phyloP scores from a whole-genome alignment of 495 filamentous ascomycete species.

The Neurospora hispaniola region DNA sequence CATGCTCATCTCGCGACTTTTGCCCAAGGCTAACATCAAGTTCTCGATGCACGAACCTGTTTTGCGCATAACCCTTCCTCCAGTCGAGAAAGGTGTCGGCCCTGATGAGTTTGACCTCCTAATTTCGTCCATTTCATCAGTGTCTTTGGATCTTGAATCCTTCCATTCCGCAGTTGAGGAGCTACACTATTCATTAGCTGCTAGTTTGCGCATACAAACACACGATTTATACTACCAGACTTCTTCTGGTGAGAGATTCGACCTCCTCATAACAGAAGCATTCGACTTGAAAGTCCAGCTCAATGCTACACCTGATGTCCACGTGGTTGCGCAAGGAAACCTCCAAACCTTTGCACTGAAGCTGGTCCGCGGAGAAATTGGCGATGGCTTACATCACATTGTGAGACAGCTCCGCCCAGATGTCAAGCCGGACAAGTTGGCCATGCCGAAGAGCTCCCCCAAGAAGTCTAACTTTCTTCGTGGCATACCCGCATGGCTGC shows the following conservation, averaged over 20 bases:
- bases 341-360: constrained; percentile 80
- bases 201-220: constrained; percentile 70
- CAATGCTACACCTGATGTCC: constrained; percentile 75
- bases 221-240: constrained; percentile 97
- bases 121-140: constrained; percentile 84
- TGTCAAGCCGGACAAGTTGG: constrained; percentile 51
- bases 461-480: constrained; percentile 59
- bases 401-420: constrained; percentile 59
- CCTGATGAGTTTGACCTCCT: constrained; percentile 82
- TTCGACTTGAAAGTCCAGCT: constrained; percentile 78
- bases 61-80: constrained; percentile 73
- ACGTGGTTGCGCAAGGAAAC: constrained; percentile 67
- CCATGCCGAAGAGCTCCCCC: constrained; percentile 31
- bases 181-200: constrained; percentile 72
- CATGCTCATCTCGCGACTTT: constrained; percentile 73
- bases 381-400: constrained; percentile 83
- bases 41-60: constrained; percentile 95
- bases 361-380: constrained; percentile 85
- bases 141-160: constrained; percentile 86
- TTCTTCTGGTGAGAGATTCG: constrained; percentile 64
- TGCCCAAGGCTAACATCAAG: constrained; percentile 92
- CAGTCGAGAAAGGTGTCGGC: constrained; percentile 49
- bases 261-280: constrained; percentile 73
- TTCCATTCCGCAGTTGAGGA: constrained; percentile 82
- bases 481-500: constrained; percentile 70